Evolutionary conservation across 2,329 filamentous ascomycete genomes (phyloP).

Genomic region (Talaromyces sp.): DNA sequence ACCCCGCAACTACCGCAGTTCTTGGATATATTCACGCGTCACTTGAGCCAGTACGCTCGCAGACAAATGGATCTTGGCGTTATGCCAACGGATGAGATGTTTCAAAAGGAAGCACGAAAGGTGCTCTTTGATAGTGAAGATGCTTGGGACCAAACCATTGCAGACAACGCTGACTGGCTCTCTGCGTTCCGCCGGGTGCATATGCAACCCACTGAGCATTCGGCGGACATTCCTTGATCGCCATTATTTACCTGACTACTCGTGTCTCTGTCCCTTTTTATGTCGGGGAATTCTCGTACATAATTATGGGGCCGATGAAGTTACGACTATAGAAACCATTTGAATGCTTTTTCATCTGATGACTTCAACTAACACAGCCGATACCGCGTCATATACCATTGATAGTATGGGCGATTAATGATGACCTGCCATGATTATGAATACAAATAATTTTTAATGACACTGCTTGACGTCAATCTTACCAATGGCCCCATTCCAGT

Average conservation of each 20-base stretch:
- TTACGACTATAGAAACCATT: too few relatives aligned
- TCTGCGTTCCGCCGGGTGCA: conserved; percentile 21
- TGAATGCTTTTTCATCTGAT: too few relatives aligned
- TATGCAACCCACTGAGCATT: neutral
- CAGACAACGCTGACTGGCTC: conserved; percentile 28
- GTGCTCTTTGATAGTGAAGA: conserved; percentile 55
- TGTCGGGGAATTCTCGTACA: too few relatives aligned
- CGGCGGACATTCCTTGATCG: neutral
- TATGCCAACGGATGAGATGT: conserved; percentile 52
- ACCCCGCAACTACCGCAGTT: conserved; percentile 12
- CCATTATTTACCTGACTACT: too few relatives aligned
- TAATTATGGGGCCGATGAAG: too few relatives aligned
- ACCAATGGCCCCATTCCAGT: too few relatives aligned
- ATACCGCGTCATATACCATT: too few relatives aligned
- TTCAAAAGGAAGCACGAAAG: conserved; percentile 51
- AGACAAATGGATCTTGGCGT: conserved; percentile 25
- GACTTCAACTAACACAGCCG: too few relatives aligned
- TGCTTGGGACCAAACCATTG: conserved; percentile 48
- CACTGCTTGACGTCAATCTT: neutral
- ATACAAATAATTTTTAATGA: too few relatives aligned
- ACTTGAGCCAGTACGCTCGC: conserved; percentile 22
- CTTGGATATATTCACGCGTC: conserved; percentile 18
- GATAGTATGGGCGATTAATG: too few relatives aligned
- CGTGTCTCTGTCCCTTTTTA: too few relatives aligned
- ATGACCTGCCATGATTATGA: too few relatives aligned